Conservation (phyloP, 805 yeast species). For the Vanderwaltozyma yarrowii region DNA sequence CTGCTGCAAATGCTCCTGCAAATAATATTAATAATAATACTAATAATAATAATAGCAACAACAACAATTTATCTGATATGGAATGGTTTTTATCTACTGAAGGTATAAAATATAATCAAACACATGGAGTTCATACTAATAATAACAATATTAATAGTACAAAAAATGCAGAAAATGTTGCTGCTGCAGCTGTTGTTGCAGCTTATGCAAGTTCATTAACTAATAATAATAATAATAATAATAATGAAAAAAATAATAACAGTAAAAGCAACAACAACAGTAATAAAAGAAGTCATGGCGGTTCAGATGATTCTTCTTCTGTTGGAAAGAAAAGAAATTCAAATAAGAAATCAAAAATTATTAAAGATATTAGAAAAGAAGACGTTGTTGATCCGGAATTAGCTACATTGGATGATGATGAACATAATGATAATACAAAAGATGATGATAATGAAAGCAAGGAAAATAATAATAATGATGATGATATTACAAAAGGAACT, state of each 20-base stretch:
- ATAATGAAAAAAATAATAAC: too few species aligned
- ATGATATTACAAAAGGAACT: too few species aligned
- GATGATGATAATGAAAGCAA: constrained; percentile 11
- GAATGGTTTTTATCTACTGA: constrained; percentile 20
- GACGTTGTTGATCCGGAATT: constrained; percentile 49
- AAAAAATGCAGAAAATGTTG: constrained; percentile 15
- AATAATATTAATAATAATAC: constrained; percentile 1
- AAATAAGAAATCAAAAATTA: constrained; percentile 1
- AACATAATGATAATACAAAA: neutral
- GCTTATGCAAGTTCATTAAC: constrained; percentile 16
- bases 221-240: too few species aligned
- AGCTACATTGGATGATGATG: constrained; percentile 34
- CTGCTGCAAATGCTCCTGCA: constrained; percentile 3
- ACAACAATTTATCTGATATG: constrained; percentile 9
- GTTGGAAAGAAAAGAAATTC: neutral
- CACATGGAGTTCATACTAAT: constrained; percentile 1
- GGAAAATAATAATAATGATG: neutral
- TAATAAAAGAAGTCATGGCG: constrained; percentile 1
- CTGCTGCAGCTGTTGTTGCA: constrained; percentile 27
- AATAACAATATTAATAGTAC: constrained; percentile 1
- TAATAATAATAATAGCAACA: constrained; percentile 1
- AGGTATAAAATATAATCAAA: constrained; percentile 7
- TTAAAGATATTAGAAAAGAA: constrained; percentile 5
- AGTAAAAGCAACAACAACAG: too few species aligned
- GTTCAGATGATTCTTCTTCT: constrained; percentile 1